These are phyloP conservation scores for Suillus cothurnatus DNA, from an alignment of 768 basidiomycete species.

Conservation along the genomic window DNA sequence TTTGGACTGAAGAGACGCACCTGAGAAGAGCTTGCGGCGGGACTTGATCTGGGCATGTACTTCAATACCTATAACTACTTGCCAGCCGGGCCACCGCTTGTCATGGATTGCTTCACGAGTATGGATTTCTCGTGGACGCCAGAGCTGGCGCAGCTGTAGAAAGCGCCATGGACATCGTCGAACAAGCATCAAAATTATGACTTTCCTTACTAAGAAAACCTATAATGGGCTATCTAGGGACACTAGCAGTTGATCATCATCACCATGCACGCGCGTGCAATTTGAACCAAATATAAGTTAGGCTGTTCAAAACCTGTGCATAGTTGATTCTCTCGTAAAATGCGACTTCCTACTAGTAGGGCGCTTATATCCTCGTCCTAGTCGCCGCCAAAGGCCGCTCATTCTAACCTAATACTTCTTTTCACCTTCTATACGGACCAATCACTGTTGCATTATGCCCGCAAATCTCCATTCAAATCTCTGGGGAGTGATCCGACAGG, in stretches of 20 bases:
- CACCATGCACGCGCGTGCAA: too few species aligned
- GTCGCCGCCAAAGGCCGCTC: not conserved
- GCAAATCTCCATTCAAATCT: constrained; percentile 8
- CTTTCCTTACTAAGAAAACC: constrained; percentile 18
- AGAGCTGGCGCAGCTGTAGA: constrained; percentile 18
- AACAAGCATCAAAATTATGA: constrained; percentile 21
- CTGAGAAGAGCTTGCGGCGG: constrained; percentile 85
- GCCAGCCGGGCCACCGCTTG: constrained; percentile 81
- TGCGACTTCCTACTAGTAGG: not conserved
- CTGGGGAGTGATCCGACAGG: constrained; percentile 27
- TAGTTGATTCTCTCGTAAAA: not conserved
- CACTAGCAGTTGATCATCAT: not conserved
- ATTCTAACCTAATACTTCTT: not conserved
- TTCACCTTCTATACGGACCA: not conserved
- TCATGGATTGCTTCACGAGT: constrained; percentile 18
- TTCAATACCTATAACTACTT: constrained; percentile 91
- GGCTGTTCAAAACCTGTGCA: not conserved
- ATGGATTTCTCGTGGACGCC: constrained; percentile 13
- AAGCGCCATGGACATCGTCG: constrained; percentile 19
- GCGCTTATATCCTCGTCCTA: not conserved
- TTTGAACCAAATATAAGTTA: not conserved
- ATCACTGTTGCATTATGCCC: not conserved
- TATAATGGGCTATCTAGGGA: too few species aligned
- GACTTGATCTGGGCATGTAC: constrained; percentile 95
- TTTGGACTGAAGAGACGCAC: constrained; percentile 19